Percentiles rank a stretch among this genome's conserved stretches.
phyloP scores from a whole-genome alignment of 1,284 basidiomycete genomes.

The Ustilago tritici region DNA sequence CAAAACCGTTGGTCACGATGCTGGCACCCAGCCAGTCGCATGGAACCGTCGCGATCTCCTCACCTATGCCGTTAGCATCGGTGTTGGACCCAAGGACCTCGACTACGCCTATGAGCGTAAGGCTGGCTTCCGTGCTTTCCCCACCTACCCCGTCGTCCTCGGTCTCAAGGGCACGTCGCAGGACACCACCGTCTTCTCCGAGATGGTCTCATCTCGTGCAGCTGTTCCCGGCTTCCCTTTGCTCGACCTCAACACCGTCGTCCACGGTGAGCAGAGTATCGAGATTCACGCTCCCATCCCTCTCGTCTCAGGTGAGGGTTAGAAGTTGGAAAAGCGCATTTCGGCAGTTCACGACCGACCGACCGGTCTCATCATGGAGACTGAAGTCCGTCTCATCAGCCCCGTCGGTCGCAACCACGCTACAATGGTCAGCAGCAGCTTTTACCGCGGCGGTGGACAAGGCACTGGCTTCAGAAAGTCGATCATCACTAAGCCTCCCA shows the following conservation, averaged over 20 bases:
- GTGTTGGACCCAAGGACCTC: constrained; percentile 66
- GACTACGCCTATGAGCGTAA: constrained; percentile 67
- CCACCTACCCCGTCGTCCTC: constrained; percentile 70
- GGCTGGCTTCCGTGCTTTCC: constrained; percentile 67
- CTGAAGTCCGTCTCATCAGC: constrained; percentile 52
- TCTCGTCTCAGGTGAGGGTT: constrained; percentile 51
- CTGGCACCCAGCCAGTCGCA: constrained; percentile 59
- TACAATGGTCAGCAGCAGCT: constrained; percentile 58
- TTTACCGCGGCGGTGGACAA: constrained; percentile 63
- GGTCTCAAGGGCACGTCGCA: constrained; percentile 59
- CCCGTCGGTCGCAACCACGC: constrained; percentile 55
- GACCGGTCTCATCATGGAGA: constrained; percentile 60
- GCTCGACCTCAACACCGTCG: constrained; percentile 69
- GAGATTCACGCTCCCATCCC: constrained; percentile 68
- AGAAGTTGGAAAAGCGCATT: constrained; percentile 61
- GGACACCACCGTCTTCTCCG: constrained; percentile 67
- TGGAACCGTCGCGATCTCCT: constrained; percentile 70
- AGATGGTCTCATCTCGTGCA: constrained; percentile 50
- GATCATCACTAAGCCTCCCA: constrained; percentile 41
- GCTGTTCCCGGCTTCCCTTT: constrained; percentile 57
- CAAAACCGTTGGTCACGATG: constrained; percentile 65
- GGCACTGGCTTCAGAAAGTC: constrained; percentile 57
- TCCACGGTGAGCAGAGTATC: constrained; percentile 70
- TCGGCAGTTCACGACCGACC: constrained; percentile 59
- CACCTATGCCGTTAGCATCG: constrained; percentile 67